These are phyloP conservation scores for Microdochium trichocladiopsis DNA, from an alignment of 2,329 filamentous ascomycete genomes.

Conservation along the genomic window DNA sequence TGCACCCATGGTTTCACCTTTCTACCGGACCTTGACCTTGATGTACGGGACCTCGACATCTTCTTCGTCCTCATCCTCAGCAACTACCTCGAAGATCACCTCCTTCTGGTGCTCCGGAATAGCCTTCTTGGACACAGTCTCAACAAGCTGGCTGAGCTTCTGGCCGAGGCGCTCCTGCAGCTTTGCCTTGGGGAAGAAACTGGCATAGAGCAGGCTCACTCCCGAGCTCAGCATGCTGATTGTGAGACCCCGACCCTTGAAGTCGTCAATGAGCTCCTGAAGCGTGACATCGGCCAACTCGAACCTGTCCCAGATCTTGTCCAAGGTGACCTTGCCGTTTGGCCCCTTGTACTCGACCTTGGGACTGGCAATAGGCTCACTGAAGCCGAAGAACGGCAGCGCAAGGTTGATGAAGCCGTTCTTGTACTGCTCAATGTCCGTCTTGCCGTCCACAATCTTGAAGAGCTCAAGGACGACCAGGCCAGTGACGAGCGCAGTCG, in stretches of 20 bases:
- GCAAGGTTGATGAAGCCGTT: conserved; percentile 97
- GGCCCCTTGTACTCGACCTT: conserved; percentile 85
- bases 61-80: conserved; percentile 80
- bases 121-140: conserved; percentile 84
- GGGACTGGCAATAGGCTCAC: conserved; percentile 87
- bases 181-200: conserved; percentile 76
- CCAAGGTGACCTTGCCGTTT: conserved; percentile 72
- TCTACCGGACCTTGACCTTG: conserved; percentile 64
- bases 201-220: conserved; percentile 88
- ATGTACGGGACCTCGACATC: conserved; percentile 97
- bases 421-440: conserved; percentile 97
- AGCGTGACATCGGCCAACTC: conserved; percentile 83
- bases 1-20: not conserved
- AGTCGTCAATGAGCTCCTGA: conserved; percentile 73
- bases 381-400: conserved; percentile 96
- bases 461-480: conserved; percentile 88
- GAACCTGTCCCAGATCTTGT: conserved; percentile 98
- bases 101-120: conserved; percentile 90
- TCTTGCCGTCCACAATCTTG: conserved; percentile 95
- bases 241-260: conserved; percentile 71
- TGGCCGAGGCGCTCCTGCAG: conserved; percentile 75
- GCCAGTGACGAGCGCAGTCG: conserved; percentile 90
- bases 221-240: conserved; percentile 97
- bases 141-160: conserved; percentile 84
- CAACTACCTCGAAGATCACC: conserved; percentile 92